Base-by-base conservation (phyloP, 164 flowering plant genomes). In the Magnolia kwangsiensis region DNA sequence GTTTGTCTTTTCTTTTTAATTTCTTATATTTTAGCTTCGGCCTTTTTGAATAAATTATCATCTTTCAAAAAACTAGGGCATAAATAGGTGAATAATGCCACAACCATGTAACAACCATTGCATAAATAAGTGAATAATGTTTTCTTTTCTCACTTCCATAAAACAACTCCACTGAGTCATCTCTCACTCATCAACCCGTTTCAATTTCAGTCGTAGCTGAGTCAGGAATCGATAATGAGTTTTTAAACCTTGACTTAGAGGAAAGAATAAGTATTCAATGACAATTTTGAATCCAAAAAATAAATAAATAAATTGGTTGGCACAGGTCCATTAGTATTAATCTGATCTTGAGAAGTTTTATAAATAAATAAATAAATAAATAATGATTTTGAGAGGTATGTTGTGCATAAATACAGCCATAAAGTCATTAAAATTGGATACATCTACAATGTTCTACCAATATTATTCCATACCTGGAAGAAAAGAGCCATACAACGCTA, bases 401-500 rank as follows among this genome's bases (percentile, higher is more conserved):
- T 4, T 37, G 45, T 37, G 45, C 45, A 37, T 37, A n/a, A n/a
- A n/a, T n/a, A n/a, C n/a, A n/a, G n/a, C n/a, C n/a, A n/a, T n/a
- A 8, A 55, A 55, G 61, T 55, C 61, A 55, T 55, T 16, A 11
- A 37, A 55, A 55, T 16, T 55, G 61, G 18, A 55, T 16, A 55
- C 18, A 11, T 11, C 61, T 55, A 55, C 18, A 11, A 55, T 67
- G 58, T 65, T 65, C 27, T 65, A 6, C 31, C 21, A 23, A 8
- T n/a, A 5, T 10, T 65, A 65, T 31, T 27, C 61, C 78, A 8
- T 72, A 94, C 99, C 91, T 82, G 99, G 98, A 85, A 96, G 92
- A 80, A 94, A 96, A 79, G 99, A 94, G 50, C 98, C 97, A 67
- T 90, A 85, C 75, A 96, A 84, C 72, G 98, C 99, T 67, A 91